A percentile compares a stretch with the other conserved stretches of the same genome.
Conservation (phyloP, 148 eudicot species). For the Rhododendron kiyosumense region DNA sequence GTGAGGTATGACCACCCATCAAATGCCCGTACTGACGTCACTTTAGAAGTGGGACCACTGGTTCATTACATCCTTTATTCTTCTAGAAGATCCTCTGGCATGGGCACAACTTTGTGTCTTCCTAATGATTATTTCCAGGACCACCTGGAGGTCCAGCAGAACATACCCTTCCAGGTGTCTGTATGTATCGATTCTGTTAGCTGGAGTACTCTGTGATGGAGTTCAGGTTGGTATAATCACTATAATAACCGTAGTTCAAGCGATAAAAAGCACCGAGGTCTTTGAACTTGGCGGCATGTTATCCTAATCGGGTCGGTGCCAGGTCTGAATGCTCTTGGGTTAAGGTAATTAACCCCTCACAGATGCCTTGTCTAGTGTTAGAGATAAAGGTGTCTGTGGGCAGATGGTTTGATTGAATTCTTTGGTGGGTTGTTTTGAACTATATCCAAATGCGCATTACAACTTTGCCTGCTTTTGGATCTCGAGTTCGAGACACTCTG, state of each 20-base stretch:
- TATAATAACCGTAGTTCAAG: neutral
- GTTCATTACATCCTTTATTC: neutral
- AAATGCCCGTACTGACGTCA: neutral
- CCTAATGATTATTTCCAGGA: neutral
- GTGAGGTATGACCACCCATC: neutral
- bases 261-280: neutral
- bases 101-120: neutral
- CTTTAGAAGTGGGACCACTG: neutral
- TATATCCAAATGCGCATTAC: neutral
- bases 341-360: neutral
- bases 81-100: neutral
- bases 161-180: neutral
- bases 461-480: neutral
- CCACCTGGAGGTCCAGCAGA: neutral
- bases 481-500: neutral
- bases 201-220: neutral
- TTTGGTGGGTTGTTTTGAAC: slow-evolving; percentile 1
- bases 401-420: neutral
- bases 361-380: neutral
- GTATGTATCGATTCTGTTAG: neutral
- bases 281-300: neutral
- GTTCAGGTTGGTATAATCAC: neutral
- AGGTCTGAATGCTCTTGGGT: neutral
- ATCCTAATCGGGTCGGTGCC: neutral
- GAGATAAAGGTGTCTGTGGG: neutral